These are phyloP conservation scores for Trichomonascus vanleenenianus DNA, from an alignment of 805 yeast genomes.

Conservation along the genomic window DNA sequence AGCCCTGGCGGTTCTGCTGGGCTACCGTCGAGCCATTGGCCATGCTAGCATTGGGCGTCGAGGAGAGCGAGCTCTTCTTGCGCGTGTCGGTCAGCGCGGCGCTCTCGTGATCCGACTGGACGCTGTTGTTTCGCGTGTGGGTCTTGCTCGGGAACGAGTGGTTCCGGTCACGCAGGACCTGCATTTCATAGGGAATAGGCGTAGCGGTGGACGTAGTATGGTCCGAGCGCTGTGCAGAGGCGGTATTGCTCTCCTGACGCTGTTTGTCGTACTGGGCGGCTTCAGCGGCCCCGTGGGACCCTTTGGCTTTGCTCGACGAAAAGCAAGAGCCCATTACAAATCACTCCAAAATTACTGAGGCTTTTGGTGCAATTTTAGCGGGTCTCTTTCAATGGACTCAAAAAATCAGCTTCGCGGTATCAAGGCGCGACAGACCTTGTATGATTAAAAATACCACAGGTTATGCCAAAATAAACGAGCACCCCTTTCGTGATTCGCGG, in stretches of 20 bases:
- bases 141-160: background rate
- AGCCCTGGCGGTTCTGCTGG: background rate
- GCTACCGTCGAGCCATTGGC: background rate
- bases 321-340: constrained; percentile 11
- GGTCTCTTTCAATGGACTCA: no score
- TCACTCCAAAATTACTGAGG: no score
- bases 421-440: no score
- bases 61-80: background rate
- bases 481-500: no score
- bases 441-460: background rate
- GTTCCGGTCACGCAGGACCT: no score
- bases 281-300: background rate
- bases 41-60: background rate
- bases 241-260: background rate
- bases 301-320: constrained; percentile 6
- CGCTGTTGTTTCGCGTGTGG: background rate
- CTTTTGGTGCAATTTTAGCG: no score
- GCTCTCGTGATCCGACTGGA: background rate
- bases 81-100: background rate
- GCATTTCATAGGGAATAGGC: no score
- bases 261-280: background rate
- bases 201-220: no score
- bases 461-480: background rate
- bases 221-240: no score
- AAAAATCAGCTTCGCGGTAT: no score